Base-by-base conservation (phyloP, 2,329 filamentous ascomycete species). In the Penicillium sp. region DNA sequence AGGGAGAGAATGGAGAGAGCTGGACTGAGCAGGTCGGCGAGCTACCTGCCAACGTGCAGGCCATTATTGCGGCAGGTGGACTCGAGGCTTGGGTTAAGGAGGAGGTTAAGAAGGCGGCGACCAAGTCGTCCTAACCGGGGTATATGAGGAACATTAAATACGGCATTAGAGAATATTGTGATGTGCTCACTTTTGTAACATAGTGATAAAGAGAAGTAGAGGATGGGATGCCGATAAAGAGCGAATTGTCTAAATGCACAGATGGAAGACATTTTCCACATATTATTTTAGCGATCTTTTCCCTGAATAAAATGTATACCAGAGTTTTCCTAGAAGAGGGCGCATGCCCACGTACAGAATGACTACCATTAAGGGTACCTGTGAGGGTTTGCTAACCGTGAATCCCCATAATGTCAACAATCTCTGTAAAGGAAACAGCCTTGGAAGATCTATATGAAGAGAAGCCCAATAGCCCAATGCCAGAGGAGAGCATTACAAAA, bases 1-100 rank as follows among this genome's bases (percentile, higher is more conserved):
- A 96, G 75, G 86, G 87, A 1, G 76, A 85, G 52, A 80, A 80
- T 44, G 89, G 89, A 1, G 70, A 80, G 53, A 83, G 76, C 35
- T 96, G 90, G 91, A 87, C 80, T 49, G 84, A 94, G 69, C 90
- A 88, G 75, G 90, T 96, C 1, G 89, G 89, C 7, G 89, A 94
- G 77, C 71, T 96, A 59, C 89, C 90, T 14, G 85, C 89, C 0
- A 96, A 93, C 68, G 89, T 96, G 53, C 92, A 96, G 72, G 89
- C 89, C 67, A 92, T 93, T 54, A 90, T 93, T 66, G 88, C 89
- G 0, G 74, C 81, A 48, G 90, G 90, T 2, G 91, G 91, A 0
- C 69, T 95, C 57, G 89, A 92, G 79, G 87, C 86, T 60, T 95
- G 90, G 91, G 89, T 94, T 9, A 88, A 89, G 81, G 80, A 81